A percentile compares a stretch with the other conserved stretches of the same genome.
Conservation (phyloP, 257 asterid genomes). For the Cinchona pubescens region DNA sequence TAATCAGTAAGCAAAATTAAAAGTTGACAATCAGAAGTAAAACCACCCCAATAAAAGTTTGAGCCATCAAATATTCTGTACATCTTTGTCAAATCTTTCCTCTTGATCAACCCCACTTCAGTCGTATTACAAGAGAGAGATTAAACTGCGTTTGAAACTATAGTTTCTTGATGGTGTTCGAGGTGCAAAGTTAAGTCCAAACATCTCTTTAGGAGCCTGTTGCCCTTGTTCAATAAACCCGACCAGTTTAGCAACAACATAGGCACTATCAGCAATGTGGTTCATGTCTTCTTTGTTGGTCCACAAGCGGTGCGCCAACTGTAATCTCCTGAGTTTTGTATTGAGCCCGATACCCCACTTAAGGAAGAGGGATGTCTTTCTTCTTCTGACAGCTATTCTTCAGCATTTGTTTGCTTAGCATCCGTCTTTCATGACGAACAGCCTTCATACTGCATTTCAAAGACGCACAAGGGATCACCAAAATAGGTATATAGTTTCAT, state of each 20-base stretch:
- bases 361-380: constrained; percentile 69
- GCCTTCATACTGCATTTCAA: constrained; percentile 54
- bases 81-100: not conserved
- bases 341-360: constrained; percentile 75
- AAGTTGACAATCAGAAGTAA: not conserved
- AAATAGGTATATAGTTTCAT: not conserved
- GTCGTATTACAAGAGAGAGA: constrained; percentile 42
- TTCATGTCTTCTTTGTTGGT: constrained; percentile 56
- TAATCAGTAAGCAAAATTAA: not conserved
- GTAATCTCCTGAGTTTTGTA: constrained; percentile 68
- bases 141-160: constrained; percentile 60
- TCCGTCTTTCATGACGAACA: constrained; percentile 67
- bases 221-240: constrained; percentile 53
- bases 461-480: constrained; percentile 9
- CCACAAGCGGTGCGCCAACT: constrained; percentile 72
- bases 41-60: not conserved
- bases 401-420: constrained; percentile 65
- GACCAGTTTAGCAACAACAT: constrained; percentile 63
- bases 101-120: not conserved
- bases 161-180: constrained; percentile 40
- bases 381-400: constrained; percentile 69
- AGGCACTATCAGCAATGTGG: constrained; percentile 74
- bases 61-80: not conserved
- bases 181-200: constrained; percentile 78
- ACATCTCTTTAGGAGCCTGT: constrained; percentile 73